Evolutionary conservation across 768 basidiomycete genomes (phyloP).

Genomic region (Suillus discolor): DNA sequence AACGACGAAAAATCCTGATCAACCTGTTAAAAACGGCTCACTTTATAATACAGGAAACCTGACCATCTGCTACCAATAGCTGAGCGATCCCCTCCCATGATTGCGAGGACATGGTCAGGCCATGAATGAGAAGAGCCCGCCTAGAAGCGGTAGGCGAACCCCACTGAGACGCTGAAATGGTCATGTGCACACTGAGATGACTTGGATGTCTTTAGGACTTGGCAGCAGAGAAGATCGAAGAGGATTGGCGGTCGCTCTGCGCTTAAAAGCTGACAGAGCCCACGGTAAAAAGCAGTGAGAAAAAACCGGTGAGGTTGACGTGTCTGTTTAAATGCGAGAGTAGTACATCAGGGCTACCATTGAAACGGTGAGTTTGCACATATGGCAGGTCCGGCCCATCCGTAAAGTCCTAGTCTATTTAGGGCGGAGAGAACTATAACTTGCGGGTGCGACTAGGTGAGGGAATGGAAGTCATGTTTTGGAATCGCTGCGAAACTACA

Average conservation of each 20-base stretch:
- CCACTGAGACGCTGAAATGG: not conserved
- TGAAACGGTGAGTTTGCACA: not conserved
- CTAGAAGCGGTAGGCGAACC: not conserved
- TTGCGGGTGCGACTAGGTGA: not conserved
- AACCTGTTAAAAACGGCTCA: not conserved
- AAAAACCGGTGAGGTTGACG: not conserved
- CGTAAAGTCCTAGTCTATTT: not conserved
- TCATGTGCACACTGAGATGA: not conserved
- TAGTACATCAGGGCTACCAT: not conserved
- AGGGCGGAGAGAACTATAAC: not conserved
- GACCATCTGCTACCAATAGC: not conserved
- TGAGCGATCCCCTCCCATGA: not conserved
- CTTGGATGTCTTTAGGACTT: not conserved
- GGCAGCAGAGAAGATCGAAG: not conserved
- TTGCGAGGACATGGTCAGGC: not conserved
- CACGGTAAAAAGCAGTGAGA: not conserved
- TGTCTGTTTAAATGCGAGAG: not conserved
- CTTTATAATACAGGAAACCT: not conserved
- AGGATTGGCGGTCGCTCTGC: not conserved
- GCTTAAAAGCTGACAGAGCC: not conserved
- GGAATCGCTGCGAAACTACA: not conserved
- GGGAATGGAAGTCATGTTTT: not conserved
- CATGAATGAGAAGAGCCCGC: not conserved
- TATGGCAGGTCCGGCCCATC: not conserved
- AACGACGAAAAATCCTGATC: not conserved